Base-by-base conservation (phyloP, 768 basidiomycete species). In the Kwoniella sp. region DNA sequence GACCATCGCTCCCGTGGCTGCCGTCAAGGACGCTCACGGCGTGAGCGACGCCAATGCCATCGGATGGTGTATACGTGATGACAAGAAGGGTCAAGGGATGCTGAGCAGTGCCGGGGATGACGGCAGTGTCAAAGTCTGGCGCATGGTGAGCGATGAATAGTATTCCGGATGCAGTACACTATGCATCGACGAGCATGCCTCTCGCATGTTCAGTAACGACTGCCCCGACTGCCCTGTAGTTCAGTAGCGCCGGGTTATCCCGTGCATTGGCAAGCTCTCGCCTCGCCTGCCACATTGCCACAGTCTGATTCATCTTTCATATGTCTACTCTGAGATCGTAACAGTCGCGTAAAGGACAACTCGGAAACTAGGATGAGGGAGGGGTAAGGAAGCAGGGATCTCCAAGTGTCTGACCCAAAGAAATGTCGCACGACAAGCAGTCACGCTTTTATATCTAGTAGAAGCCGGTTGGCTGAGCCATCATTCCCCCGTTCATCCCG, bases 91-190 rank as follows among this genome's bases (percentile, higher is more conserved):
- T 41, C 79, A 82, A 54, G 80, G 85, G 56, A 46, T 92, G 3
- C 74, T 96, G 2, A 88, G 86, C 1, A 89, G 86, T 2, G 81
- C 84, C 4, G 90, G 87, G 0, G 93, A 99, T 67, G 93, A 96
- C 71, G 87, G 89, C 7, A 69, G 77, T 26, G 80, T 86, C 12
- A 83, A 81, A 63, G 79, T 96, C n/a, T 99, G 92, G 93, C 80
- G 56, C 19, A 49, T 72, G 0, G 63, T 64, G 20, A 55, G 47
- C 17, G 46, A 46, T 41, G 52, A 42, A n/a, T 54, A 38, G n/a
- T n/a, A n/a, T n/a, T n/a, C n/a, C n/a, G n/a, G n/a, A n/a, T n/a
- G n/a, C n/a, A n/a, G n/a, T n/a, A n/a, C n/a, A n/a, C n/a, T n/a
- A n/a, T n/a, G n/a, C n/a, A n/a, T n/a, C n/a, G n/a, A n/a, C n/a